Evolutionary conservation across 139 green algal genomes (phyloP), one percentile per base, ranked within the genome.

Genomic region (Chlorella sp.): DNA sequence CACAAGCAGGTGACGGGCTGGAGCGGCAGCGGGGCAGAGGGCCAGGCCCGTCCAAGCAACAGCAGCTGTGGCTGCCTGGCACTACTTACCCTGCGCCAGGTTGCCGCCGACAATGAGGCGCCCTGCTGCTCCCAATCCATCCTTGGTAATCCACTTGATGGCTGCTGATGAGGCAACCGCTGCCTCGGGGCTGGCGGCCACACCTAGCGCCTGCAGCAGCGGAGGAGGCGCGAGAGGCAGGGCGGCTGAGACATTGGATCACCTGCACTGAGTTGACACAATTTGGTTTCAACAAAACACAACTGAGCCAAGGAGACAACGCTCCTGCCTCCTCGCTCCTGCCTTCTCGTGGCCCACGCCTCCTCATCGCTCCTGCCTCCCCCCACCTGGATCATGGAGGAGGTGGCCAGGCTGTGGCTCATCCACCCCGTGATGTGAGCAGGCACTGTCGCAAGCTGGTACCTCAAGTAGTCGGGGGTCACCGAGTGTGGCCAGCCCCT

Each of bases 121-220:
- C 7, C 95, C 95, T 1, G 88, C 73, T 12, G 92, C 93, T 0
- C 95, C 95, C 36, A 98, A 88, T 34, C 95, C 95, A 65, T 98
- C 94, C 72, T 95, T 95, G 32, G 87, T 92, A 34, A 96, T 91
- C 92, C 91, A 96, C 64, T 93, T 96, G 80, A 98, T 96, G 32
- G 90, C 91, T 1, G 95, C 95, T 7, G 88, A 86, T 0, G 91
- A 71, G 30, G 88, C 90, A 5, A 86, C 90, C 13, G 81, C 72
- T 38, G 70, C 89, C 0, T 67, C 86, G 1, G 90, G 85, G 39
- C 89, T 87, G 26, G 85, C 74, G 28, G 82, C 91, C 15, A 96
- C 28, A 41, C 94, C 95, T 13, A 96, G 91, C 23, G 95, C 95
- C 57, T 91, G 78, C 36, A 94, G 88, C 51, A 60, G 51, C 51